Percentiles rank a stretch among this genome's conserved stretches.
phyloP scores from a whole-genome alignment of 2,329 filamentous ascomycete genomes.

The Elsinoe necatrix region DNA sequence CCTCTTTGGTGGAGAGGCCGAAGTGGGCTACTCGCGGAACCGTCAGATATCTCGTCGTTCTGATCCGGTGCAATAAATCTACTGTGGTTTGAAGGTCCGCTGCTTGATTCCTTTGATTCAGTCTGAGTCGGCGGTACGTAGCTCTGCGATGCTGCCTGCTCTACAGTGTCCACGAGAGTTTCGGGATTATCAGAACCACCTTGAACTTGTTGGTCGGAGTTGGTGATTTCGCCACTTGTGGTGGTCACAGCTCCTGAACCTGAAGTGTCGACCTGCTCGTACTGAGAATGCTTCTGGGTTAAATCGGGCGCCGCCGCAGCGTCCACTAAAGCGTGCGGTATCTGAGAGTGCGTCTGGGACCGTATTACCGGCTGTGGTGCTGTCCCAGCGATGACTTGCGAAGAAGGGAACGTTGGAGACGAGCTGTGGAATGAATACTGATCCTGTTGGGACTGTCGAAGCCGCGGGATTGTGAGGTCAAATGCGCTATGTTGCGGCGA shows the following conservation, averaged over 20 bases:
- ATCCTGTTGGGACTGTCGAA: slow-evolving; percentile 8
- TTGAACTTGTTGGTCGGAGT: slow-evolving; percentile 8
- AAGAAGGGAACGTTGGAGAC: slow-evolving; percentile 15
- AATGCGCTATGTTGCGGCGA: not conserved
- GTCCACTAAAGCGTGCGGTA: slow-evolving; percentile 7
- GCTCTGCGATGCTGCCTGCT: slow-evolving; percentile 8
- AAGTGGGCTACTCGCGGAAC: not conserved
- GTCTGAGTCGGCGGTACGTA: slow-evolving; percentile 13
- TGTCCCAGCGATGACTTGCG: slow-evolving; percentile 17
- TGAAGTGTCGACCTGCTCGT: slow-evolving; percentile 16
- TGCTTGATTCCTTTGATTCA: not conserved
- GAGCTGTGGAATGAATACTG: slow-evolving; percentile 4
- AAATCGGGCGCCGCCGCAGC: slow-evolving; percentile 18
- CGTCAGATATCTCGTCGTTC: slow-evolving; percentile 4
- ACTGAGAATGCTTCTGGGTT: slow-evolving; percentile 18
- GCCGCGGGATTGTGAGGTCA: slow-evolving; percentile 4
- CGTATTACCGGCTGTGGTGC: slow-evolving; percentile 2
- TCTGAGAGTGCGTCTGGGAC: not conserved
- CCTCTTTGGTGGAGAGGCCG: not conserved
- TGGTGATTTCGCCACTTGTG: slow-evolving; percentile 3
- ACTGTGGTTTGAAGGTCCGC: not conserved
- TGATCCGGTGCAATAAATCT: not conserved
- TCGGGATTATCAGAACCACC: slow-evolving; percentile 10
- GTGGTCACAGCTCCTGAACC: not conserved
- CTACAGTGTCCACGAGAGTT: slow-evolving; percentile 23